Evolutionary conservation across 306 rosid genomes (phyloP), one percentile per base, ranked within the genome.

Genomic region (Rubus idaeus): DNA sequence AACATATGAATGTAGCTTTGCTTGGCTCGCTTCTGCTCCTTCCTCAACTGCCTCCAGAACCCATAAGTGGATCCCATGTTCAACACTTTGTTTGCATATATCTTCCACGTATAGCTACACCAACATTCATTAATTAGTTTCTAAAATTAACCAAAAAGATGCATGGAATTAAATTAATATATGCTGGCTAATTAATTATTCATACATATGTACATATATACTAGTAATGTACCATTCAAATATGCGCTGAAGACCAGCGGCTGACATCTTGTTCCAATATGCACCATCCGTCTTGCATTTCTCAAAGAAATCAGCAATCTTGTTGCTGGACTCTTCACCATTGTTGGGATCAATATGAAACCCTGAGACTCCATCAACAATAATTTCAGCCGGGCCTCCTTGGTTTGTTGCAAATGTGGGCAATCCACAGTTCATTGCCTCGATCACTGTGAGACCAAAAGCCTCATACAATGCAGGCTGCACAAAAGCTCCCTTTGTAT

Each of bases 341-440:
- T 94, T 86, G 75, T 80, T 86, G 1, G 97, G 97, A 71, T 90
- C 79, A 63, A 92, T 85, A 40, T 89, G 98, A 83, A 92, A 90
- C 0, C 97, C 98, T 0, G 98, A 94, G 78, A 92, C 73, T 4
- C 91, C 95, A 63, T 94, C 92, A 41, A 89, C 90, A 49, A 94
- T 88, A 69, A 94, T 94, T 71, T 94, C 98, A 0, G 97, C 98
- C 1, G 98, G 98, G 37, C 97, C 98, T 11, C 98, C 98, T 85
- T 89, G 95, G 71, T 90, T 90, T 44, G 98, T 94, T 4, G 97
- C 98, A 75, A 94, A 94, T 58, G 95, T 87, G 26, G 98, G 98
- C 50, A 94, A 62, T 53, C 98, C 98, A 78, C 97, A 90, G 89
- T 91, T 94, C 97, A 94, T 90, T 37, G 98, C 98, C 81, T 94